Base-by-base conservation (phyloP, 768 basidiomycete species). In the Cyathus striatus region DNA sequence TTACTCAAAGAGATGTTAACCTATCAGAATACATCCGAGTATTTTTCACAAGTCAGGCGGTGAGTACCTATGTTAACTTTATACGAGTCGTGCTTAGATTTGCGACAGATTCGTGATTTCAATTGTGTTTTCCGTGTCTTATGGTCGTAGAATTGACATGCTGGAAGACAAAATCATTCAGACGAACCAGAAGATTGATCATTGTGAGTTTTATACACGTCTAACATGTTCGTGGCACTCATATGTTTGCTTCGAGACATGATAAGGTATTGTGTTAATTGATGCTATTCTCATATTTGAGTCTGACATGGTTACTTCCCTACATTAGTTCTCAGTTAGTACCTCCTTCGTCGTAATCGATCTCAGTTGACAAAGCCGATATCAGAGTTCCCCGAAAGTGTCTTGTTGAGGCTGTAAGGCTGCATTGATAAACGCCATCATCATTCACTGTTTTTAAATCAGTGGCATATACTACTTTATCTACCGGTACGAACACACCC, bases 391-490 rank as follows among this genome's bases (percentile, higher is more conserved):
- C 30, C 12, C 13, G 30, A 32, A 12, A 32, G 4, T 32, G 12
- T 5, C 30, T 32, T 32, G 30, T 32, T 5, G 13, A 32, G 17
- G 12, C 30, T 13, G 30, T 32, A 32, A 4, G 3, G 2, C 2
- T 32, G 12, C 17, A 13, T 16, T 32, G 12, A 3, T 3, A 13
- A 13, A 2, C 17, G 5, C 13, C 13, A 32, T 13, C 12, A 3
- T 13, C 17, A 3, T 13, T 32, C 17, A 32, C 12, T 32, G 17
- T 13, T 13, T 16, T 13, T 16, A 32, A 26, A 7, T 32, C 16
- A 50, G 49, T 51, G 41, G 38, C 50, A 47, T 3, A 45, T 51
- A 38, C 39, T 51, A 3, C 41, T 48, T 10, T 40, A 42, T 12
- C 44, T 51, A 17, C 50, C 50, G 17, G 49, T 50, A 41, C 27